A percentile compares a stretch with the other conserved stretches of the same genome.
Evolutionary conservation across 176 grass and related monocot species (phyloP).

Genomic region (Eleusine coracana): DNA sequence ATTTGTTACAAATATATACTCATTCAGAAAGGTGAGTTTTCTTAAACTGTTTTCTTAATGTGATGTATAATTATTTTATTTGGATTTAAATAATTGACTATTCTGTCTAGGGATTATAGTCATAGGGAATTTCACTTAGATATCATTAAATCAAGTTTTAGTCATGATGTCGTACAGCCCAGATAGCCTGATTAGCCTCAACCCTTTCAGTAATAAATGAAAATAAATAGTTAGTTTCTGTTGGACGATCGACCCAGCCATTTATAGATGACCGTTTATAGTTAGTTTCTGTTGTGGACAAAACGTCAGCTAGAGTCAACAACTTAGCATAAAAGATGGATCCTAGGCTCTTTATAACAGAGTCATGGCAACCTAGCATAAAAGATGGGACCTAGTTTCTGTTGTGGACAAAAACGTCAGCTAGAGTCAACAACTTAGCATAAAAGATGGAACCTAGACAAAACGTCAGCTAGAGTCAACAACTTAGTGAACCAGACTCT

Average conservation of each 20-base stretch:
- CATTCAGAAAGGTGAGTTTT: constrained; percentile 85
- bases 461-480: not conserved
- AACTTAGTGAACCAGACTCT: not conserved
- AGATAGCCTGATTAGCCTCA: not conserved
- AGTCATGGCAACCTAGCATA: not conserved
- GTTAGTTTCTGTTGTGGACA: not conserved
- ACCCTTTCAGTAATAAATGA: not conserved
- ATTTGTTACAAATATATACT: constrained; percentile 89
- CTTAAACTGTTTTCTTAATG: not conserved
- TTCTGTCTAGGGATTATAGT: not conserved
- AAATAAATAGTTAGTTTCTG: not conserved
- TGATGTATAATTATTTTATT: not conserved
- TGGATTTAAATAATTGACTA: not conserved
- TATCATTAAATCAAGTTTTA: constrained; percentile 19
- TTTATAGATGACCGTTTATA: not conserved
- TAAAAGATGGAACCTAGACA: constrained; percentile 4
- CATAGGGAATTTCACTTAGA: not conserved
- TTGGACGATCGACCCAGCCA: not conserved
- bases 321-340: constrained; percentile 22
- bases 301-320: not conserved
- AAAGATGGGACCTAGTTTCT: too few relatives aligned
- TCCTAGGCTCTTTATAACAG: not conserved
- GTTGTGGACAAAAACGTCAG: not conserved
- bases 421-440: not conserved
- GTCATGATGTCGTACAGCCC: not conserved